Evolutionary conservation across 352 stramenopile genomes (phyloP), one percentile per base, ranked within the genome.

Genomic region (Phytophthora idaei): DNA sequence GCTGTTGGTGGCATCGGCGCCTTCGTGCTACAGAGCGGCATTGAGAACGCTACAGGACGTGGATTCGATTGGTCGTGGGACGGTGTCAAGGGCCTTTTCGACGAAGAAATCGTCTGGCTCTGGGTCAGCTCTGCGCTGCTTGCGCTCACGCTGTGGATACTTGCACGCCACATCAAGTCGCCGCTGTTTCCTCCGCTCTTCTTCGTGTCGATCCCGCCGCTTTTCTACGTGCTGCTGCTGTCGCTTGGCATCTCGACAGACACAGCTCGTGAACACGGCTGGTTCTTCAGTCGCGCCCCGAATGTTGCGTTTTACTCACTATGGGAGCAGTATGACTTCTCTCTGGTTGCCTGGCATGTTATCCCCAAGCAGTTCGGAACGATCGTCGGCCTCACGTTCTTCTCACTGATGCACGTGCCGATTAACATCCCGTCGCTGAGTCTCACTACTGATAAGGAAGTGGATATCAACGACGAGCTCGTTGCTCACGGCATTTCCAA

Each of bases 381-480:
- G 25, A 87, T 98, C 49, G 31, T 98, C 1, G 88, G 90, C 0
- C 79, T 98, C 39, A 92, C 87, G 12, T 79, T 97, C 45, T 99
- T 98, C 74, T 97, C 89, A 48, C 78, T 98, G 44, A 97, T 98
- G 81, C 92, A 98, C 73, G 95, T 98, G 37, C 95, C 95, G 0
- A 98, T 99, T 56, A 98, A 98, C 65, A 98, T 98, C 64, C 94
- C 96, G 49, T 94, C 87, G 10, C 72, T 97, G 29, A 90, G 84
- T 64, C 75, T 96, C 44, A 93, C 87, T 4, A 94, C 82, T 1
- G 85, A 88, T 67, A 82, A 83, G 36, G 93, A 98, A 67, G 82
- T 85, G 49, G 90, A 98, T 71, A 98, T 98, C 64, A 98, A 98
- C 64, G 80, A 89, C 27, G 94, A 98, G 62, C 81, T 98, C 12